These are phyloP conservation scores for Diaporthe citriasiana DNA, from an alignment of 2,329 filamentous ascomycete species.

Conservation along the genomic window DNA sequence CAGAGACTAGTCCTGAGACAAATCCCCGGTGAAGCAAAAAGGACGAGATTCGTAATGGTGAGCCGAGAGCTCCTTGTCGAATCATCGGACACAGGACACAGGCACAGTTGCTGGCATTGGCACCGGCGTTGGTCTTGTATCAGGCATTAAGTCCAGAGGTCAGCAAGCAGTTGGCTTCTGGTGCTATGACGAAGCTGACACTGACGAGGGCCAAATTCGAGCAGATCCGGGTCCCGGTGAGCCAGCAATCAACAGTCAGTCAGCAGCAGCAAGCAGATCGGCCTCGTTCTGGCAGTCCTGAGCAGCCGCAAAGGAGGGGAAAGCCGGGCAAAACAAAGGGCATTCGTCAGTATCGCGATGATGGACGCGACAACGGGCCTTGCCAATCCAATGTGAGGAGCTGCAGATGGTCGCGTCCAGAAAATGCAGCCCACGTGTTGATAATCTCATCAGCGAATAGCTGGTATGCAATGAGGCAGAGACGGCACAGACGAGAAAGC, in stretches of 20 bases:
- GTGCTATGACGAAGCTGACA: conserved; percentile 38
- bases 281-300: conserved; percentile 21
- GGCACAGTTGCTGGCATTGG: not conserved
- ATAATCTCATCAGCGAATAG: not conserved
- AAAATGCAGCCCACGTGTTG: conserved; percentile 41
- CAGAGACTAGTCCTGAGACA: conserved; percentile 20
- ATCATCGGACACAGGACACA: not conserved
- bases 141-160: conserved; percentile 15
- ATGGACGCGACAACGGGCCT: conserved; percentile 39
- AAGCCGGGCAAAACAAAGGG: conserved; percentile 28
- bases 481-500: not conserved
- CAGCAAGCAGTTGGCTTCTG: conserved; percentile 36
- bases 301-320: conserved; percentile 13
- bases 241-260: conserved; percentile 20
- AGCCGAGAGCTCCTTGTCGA: conserved; percentile 4
- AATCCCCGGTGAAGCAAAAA: not conserved
- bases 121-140: not conserved
- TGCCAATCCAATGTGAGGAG: conserved; percentile 14
- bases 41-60: not conserved
- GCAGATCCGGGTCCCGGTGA: conserved; percentile 15
- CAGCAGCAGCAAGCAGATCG: conserved; percentile 20
- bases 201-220: not conserved
- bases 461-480: not conserved
- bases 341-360: conserved; percentile 13
- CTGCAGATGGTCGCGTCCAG: conserved; percentile 34